Evolutionary conservation across 1,139 yeast species (phyloP), one percentile per base, ranked within the genome.

Genomic region (Candida gigantensis): DNA sequence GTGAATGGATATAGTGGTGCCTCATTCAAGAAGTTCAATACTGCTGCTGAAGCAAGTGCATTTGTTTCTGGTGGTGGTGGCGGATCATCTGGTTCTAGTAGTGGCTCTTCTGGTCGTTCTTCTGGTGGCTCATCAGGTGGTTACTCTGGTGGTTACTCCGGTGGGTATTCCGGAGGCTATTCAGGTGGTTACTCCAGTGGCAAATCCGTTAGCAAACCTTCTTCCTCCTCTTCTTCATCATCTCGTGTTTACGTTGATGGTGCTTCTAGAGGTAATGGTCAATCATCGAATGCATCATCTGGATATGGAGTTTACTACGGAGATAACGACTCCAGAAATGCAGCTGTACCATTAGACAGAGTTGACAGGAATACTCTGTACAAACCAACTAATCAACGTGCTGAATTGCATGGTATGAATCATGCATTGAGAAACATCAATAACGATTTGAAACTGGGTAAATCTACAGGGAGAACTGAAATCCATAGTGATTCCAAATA

Each of bases 251-350:
- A 74, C 50, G 81, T 85, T 12, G 95, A 86, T 55, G 95, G 96
- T 0, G 84, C 92, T 1, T 68, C 81, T 1, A 56, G 75, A 26
- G 70, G 73, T 6, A 80, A 81, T 45, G 85, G 85, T 2, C 55
- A 53, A 17, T 52, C 55, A 7, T 64, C 70, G 1, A 42, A 54
- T 8, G 86, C 88, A 0, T 36, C 44, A 5, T 43, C 65, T 2
- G 96, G 96, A 0, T 79, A 74, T 51, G 96, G 95, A 12, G 86
- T 84, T 0, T 86, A 65, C 53, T 87, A 74, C 54, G 90, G 88
- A 0, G 58, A 52, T 0, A 55, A 57, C 14, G 85, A 83, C 51
- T 42, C 64, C 3, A 62, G 82, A 30, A 84, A 84, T 53, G 62
- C 68, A 3, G 68, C 79, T 1, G 75, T 65, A 18, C 77, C 81